Evolutionary conservation across 169 alveolate genomes (phyloP).

Genomic region (Plasmodium chabaudi): DNA sequence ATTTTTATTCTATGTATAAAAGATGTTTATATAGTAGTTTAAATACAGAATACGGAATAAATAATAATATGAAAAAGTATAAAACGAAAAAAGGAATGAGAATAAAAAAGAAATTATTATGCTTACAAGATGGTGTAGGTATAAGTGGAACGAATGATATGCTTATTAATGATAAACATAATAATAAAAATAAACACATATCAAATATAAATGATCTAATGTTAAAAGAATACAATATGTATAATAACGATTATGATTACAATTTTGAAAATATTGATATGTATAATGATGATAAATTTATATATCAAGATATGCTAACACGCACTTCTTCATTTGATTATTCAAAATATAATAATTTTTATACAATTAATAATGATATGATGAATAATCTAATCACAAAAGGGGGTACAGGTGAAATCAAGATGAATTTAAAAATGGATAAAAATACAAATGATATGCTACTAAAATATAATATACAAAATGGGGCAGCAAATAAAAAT

Average conservation of each 20-base stretch:
- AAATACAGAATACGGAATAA: slow-evolving; percentile 21
- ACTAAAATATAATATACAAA: not conserved
- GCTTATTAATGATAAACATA: slow-evolving; percentile 8
- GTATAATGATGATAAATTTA: slow-evolving; percentile 54
- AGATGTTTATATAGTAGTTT: slow-evolving; percentile 31
- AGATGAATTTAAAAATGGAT: slow-evolving; percentile 12
- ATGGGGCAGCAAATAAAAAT: slow-evolving; percentile 19
- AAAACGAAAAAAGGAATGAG: slow-evolving; percentile 35
- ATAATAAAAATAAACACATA: slow-evolving; percentile 47
- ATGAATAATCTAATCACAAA: slow-evolving; percentile 44
- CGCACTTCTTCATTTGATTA: slow-evolving; percentile 51
- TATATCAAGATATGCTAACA: slow-evolving; percentile 67
- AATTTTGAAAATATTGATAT: slow-evolving; percentile 43
- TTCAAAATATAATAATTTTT: slow-evolving; percentile 64
- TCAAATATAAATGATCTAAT: slow-evolving; percentile 62
- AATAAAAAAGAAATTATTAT: slow-evolving; percentile 34
- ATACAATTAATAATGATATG: slow-evolving; percentile 34
- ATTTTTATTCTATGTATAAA: slow-evolving; percentile 73
- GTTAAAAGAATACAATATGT: slow-evolving; percentile 53
- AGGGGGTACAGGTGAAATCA: slow-evolving; percentile 6
- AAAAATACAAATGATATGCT: slow-evolving; percentile 7
- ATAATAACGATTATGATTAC: slow-evolving; percentile 26
- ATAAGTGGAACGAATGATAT: slow-evolving; percentile 14
- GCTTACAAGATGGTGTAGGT: slow-evolving; percentile 26
- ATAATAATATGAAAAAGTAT: slow-evolving; percentile 16